Percentiles rank a stretch among this genome's conserved stretches.
Conservation (phyloP, 257 asterid species). For the Solanum raphanifolium region DNA sequence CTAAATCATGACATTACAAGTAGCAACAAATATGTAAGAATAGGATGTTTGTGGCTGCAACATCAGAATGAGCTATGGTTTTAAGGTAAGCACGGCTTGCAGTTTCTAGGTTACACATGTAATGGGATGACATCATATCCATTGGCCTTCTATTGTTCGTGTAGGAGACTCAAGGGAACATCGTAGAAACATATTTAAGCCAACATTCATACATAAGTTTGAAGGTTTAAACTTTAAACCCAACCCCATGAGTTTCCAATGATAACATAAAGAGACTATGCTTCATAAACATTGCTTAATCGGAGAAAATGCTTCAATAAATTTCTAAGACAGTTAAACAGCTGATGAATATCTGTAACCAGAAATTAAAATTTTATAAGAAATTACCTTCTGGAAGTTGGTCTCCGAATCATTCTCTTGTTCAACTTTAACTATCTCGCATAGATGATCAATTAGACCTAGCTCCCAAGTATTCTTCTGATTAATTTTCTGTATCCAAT, state of each 20-base stretch:
- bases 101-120: not conserved
- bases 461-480: conserved; percentile 98
- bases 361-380: not conserved
- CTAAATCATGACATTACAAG: conserved; percentile 22
- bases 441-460: conserved; percentile 75
- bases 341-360: not conserved
- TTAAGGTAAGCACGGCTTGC: not conserved
- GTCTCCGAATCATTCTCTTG: conserved; percentile 77
- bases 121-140: not conserved
- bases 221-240: not conserved
- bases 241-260: not conserved
- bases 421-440: conserved; percentile 71
- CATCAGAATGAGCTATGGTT: not conserved
- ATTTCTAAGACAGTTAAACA: not conserved
- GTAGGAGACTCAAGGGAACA: not conserved
- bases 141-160: not conserved
- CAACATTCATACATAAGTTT: not conserved
- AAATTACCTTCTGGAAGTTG: conserved; percentile 82
- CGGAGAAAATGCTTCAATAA: not conserved
- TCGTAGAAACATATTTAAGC: not conserved
- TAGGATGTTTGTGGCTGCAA: not conserved
- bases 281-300: not conserved
- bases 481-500: conserved; percentile 63
- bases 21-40: not conserved
- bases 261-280: not conserved